phyloP scores from a whole-genome alignment of 306 rosid genomes.

The Fragaria iinumae region DNA sequence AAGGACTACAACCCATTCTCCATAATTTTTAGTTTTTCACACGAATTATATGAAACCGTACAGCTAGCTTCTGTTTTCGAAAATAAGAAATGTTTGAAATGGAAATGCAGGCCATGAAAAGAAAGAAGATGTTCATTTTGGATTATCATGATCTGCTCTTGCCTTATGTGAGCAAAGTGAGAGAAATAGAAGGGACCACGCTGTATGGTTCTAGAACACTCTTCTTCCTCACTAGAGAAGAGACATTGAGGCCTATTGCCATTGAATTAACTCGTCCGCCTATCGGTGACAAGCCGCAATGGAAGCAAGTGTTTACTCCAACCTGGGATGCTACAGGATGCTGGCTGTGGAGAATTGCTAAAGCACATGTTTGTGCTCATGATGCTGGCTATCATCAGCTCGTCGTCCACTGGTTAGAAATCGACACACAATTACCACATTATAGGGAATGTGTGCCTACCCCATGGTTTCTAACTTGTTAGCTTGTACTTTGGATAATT shows the following conservation, averaged over 20 bases:
- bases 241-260: constrained; percentile 30
- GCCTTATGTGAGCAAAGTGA: constrained; percentile 35
- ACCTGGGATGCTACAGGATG: constrained; percentile 28
- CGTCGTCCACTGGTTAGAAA: constrained; percentile 29
- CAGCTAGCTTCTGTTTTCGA: background rate
- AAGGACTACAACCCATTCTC: background rate
- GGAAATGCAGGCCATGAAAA: constrained; percentile 29
- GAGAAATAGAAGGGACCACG: constrained; percentile 35
- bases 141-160: constrained; percentile 34
- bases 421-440: background rate
- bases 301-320: constrained; percentile 38
- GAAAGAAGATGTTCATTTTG: constrained; percentile 30
- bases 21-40: too few relatives aligned
- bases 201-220: constrained; percentile 38
- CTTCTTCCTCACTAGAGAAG: constrained; percentile 34
- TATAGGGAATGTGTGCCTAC: background rate
- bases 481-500: background rate
- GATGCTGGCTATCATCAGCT: constrained; percentile 39
- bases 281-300: constrained; percentile 20
- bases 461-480: background rate
- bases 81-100: background rate
- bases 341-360: constrained; percentile 42
- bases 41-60: background rate
- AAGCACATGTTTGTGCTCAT: constrained; percentile 38
- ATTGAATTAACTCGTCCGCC: constrained; percentile 41